Evolutionary conservation across 495 filamentous ascomycete species (phyloP).

Genomic region (Neurospora sp.): DNA sequence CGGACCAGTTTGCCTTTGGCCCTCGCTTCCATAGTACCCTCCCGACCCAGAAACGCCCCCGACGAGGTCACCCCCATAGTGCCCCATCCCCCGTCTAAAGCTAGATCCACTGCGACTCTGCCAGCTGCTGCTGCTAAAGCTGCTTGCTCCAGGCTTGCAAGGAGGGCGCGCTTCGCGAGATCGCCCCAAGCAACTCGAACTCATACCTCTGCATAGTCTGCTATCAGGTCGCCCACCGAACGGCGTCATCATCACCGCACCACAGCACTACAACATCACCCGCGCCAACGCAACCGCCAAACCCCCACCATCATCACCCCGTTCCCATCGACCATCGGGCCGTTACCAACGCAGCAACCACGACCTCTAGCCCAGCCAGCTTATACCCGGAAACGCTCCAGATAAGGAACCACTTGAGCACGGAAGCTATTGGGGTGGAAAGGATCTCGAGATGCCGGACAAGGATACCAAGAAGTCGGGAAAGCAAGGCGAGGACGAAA

Average conservation of each 20-base stretch:
- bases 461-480: conserved; percentile 58
- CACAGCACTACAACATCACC: not conserved
- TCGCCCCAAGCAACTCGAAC: conserved; percentile 10
- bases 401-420: conserved; percentile 66
- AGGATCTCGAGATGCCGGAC: conserved; percentile 72
- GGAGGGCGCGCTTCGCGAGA: conserved; percentile 22
- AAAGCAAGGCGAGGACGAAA: conserved; percentile 66
- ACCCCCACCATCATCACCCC: conserved; percentile 9
- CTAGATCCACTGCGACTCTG: not conserved
- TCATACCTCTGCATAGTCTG: not conserved
- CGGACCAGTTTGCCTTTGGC: not conserved
- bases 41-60: not conserved
- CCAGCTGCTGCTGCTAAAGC: not conserved
- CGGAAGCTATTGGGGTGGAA: conserved; percentile 61
- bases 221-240: not conserved
- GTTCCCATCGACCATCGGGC: conserved; percentile 8
- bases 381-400: conserved; percentile 55
- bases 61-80: not conserved
- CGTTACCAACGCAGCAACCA: conserved; percentile 1
- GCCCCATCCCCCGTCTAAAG: not conserved
- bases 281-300: not conserved
- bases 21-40: not conserved
- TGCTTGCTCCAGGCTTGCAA: conserved; percentile 3
- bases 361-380: conserved; percentile 1
- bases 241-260: conserved; percentile 12